Conservation (phyloP, 208 protist genomes). For the Balamuthia mandrillaris region DNA sequence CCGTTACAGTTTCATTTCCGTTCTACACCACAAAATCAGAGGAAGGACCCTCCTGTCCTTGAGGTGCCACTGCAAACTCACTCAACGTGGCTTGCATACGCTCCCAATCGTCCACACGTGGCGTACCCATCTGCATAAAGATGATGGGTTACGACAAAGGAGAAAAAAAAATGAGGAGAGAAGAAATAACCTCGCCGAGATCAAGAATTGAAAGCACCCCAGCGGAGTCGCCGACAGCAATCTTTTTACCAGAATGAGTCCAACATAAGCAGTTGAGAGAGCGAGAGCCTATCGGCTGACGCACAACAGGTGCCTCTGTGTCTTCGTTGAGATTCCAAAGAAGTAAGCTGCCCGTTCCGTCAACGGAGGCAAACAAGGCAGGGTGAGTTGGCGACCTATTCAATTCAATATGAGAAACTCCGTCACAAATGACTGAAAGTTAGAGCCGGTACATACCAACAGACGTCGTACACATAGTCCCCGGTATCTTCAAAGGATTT, state of each 20-base stretch:
- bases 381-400: constrained; percentile 60
- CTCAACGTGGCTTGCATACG: no score
- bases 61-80: no score
- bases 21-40: no score
- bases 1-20: no score
- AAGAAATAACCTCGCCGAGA: no score
- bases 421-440: background rate
- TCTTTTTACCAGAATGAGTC: constrained; percentile 47
- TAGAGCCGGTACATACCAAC: constrained; percentile 21
- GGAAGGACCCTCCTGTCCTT: no score
- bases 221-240: constrained; percentile 55
- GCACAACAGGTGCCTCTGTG: background rate
- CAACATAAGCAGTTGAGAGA: constrained; percentile 59
- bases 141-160: no score
- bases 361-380: constrained; percentile 60
- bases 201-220: no score
- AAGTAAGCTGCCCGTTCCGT: constrained; percentile 47
- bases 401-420: background rate
- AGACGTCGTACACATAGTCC: constrained; percentile 69
- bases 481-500: constrained; percentile 61
- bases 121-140: no score
- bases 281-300: background rate
- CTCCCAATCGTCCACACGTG: no score
- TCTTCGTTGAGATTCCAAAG: constrained; percentile 65
- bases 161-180: no score